Base-by-base conservation (phyloP, 768 basidiomycete species). In the Chalciporus pseudorubinellus region DNA sequence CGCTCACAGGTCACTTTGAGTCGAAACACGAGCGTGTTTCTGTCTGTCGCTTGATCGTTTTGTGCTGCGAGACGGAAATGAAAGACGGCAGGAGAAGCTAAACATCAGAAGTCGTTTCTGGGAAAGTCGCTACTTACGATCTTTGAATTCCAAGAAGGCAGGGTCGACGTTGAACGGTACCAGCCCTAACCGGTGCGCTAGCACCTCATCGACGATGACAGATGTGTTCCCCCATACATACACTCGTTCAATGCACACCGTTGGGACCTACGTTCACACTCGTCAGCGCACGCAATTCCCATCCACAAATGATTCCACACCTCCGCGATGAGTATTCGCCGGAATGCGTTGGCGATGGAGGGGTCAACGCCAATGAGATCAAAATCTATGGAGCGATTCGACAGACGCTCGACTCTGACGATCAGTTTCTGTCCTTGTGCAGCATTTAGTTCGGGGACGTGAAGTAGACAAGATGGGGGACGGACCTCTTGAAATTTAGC, bases 341-440 rank as follows among this genome's bases (percentile, higher is more conserved):
- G 79, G 57, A 95, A 82, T 0, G 95, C 93, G 68, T 99, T 98
- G 26, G 97, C 94, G 52, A 99, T 89, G 14, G 92, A 90, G 1
- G 97, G 91, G 67, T 99, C 95, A 24, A 98, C 88, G 6, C 95
- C 95, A 50, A 98, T 81, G 40, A 98, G 75, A 71, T 99, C 97
- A 68, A 99, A 95, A 59, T 98, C 95, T 55, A 97, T 82, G 2
- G 88, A 86, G 14, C 86, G 80, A 39, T 87, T 79, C 0, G 94
- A 95, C 31, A 95, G 73, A 39, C 89, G 80, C 53, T 89, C 83
- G 31, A 97, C 77, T 50, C 84, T 77, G 10, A 93, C 82, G 64
- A 76, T 73, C 48, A 95, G 74, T 62, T 78, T 87, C 92, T 92
- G 70, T 61, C 67, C 72, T 74, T 51, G 57, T 48, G 24, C 20